phyloP scores from a whole-genome alignment of 176 grass and related monocot species.

The Hyparrhenia diplandra region DNA sequence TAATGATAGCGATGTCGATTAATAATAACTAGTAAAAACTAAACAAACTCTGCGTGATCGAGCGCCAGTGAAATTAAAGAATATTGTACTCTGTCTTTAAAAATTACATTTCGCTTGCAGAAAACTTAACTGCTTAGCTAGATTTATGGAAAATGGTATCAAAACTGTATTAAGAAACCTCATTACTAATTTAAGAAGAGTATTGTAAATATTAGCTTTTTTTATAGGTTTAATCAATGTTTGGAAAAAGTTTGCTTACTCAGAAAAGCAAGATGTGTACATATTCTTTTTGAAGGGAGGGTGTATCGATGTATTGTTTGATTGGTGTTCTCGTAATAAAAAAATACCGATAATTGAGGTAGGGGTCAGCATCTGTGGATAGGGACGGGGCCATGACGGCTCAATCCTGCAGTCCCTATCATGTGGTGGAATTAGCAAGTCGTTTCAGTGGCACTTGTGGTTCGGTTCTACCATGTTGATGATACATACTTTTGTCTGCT shows the following conservation, averaged over 20 bases:
- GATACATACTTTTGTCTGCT: neutral
- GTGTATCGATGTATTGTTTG: neutral
- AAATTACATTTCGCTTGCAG: neutral
- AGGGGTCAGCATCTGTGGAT: neutral
- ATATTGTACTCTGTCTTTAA: too few species aligned
- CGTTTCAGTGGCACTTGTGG: neutral
- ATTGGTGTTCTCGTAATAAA: neutral
- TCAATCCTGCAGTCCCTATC: neutral
- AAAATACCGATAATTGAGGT: neutral
- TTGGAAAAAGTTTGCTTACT: neutral
- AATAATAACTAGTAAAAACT: neutral
- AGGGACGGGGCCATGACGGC: neutral
- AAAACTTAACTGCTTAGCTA: too few species aligned
- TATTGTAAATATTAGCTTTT: neutral
- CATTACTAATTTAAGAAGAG: too few species aligned
- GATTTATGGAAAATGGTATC: too few species aligned
- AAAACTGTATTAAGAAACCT: too few species aligned
- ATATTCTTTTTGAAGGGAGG: neutral
- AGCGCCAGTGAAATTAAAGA: neutral
- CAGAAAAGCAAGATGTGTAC: neutral
- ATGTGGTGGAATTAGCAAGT: neutral
- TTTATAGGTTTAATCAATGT: neutral
- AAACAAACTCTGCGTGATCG: neutral
- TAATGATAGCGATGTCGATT: conserved; percentile 10
- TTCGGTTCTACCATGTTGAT: neutral